Evolutionary conservation across 345 rosid genomes (phyloP).

Genomic region (Pelargonium nanum): DNA sequence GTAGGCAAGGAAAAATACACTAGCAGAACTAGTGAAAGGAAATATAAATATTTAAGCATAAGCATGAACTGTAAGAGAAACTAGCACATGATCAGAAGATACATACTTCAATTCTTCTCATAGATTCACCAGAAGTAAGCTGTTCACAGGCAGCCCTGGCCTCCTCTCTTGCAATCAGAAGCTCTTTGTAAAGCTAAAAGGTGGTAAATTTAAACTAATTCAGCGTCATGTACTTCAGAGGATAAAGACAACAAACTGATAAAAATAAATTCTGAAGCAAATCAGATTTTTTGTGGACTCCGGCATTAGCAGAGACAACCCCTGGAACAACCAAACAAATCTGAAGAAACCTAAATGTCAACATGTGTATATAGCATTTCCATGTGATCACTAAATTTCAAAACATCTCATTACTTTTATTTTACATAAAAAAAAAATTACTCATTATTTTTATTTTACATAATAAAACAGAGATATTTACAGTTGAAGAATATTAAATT

Average conservation of each 20-base stretch:
- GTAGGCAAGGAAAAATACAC: conserved; percentile 8
- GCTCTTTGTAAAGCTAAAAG: conserved; percentile 49
- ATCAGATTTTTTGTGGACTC: neutral
- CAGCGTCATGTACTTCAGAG: neutral
- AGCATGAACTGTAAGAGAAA: conserved; percentile 13
- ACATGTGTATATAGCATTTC: too few relatives aligned
- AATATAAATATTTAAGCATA: conserved; percentile 5
- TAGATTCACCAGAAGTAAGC: conserved; percentile 35
- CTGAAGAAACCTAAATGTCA: too few relatives aligned
- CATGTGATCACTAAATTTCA: too few relatives aligned
- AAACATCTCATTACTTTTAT: too few relatives aligned
- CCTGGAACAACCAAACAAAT: too few relatives aligned
- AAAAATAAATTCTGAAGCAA: too few relatives aligned
- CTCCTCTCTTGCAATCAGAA: conserved; percentile 51
- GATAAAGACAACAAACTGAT: too few relatives aligned
- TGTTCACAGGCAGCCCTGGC: conserved; percentile 42
- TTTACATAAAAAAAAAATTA: too few relatives aligned
- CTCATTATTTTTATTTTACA: too few relatives aligned
- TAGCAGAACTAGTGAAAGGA: neutral
- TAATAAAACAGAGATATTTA: too few relatives aligned
- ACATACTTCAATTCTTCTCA: conserved; percentile 28
- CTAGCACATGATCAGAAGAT: conserved; percentile 7
- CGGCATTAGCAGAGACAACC: too few relatives aligned
- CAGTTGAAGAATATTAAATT: too few relatives aligned
- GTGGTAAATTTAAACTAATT: neutral